phyloP scores from a whole-genome alignment of 345 rosid genomes.

The Eucalyptus rudis region DNA sequence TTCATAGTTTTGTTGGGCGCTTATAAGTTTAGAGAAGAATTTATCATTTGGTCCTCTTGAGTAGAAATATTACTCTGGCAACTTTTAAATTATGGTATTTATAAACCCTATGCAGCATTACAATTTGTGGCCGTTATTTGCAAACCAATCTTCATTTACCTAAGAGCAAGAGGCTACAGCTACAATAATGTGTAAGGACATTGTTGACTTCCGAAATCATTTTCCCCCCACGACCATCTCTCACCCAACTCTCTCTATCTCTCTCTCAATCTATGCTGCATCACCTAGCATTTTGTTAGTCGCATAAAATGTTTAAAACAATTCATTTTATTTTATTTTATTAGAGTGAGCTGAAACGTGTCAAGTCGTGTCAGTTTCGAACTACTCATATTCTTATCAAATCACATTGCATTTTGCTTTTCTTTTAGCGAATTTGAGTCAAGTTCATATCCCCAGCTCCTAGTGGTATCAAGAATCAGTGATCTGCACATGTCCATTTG shows the following conservation, averaged over 20 bases:
- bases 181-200: not conserved
- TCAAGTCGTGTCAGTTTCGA: not conserved
- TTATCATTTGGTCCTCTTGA: not conserved
- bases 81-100: not conserved
- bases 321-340: not conserved
- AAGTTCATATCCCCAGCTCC: not conserved
- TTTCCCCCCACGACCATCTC: not conserved
- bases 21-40: not conserved
- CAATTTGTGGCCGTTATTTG: not conserved
- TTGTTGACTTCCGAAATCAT: not conserved
- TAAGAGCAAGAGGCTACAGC: not conserved
- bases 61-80: not conserved
- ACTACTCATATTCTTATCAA: accelerated
- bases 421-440: not conserved
- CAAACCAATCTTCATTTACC: not conserved
- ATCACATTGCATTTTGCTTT: not conserved
- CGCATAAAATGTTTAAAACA: accelerated
- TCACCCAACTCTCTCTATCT: not conserved
- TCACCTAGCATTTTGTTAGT: not conserved
- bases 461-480: not conserved
- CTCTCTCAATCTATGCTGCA: not conserved
- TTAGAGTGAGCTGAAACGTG: not conserved
- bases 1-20: not conserved
- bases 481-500: not conserved
- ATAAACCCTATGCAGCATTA: not conserved